Conservation (phyloP, 176 grass and related monocot genomes). For the Oryza rufipogon region DNA sequence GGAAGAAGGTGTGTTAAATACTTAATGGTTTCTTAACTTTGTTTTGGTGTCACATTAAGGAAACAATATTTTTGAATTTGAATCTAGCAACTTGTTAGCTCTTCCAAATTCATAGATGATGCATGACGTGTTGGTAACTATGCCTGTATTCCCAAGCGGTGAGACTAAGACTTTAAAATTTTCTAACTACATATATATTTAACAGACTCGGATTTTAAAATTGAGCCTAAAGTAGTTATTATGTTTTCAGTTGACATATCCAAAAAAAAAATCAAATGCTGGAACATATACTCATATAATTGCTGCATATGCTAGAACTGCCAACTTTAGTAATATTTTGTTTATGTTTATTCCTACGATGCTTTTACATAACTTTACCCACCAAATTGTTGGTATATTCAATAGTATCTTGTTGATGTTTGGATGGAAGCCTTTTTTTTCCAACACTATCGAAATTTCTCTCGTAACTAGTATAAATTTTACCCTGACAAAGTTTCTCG, state of each 20-base stretch:
- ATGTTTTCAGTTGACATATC: background rate
- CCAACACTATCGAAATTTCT: too few relatives aligned
- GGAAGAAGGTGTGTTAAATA: background rate
- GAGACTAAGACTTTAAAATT: background rate
- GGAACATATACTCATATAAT: background rate
- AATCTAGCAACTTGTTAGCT: background rate
- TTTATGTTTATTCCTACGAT: background rate
- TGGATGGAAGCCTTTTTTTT: too few relatives aligned
- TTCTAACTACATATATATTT: background rate
- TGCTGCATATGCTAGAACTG: background rate
- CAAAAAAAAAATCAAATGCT: background rate
- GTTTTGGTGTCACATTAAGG: background rate
- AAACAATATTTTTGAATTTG: background rate
- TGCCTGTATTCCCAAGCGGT: background rate
- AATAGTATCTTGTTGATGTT: too few relatives aligned
- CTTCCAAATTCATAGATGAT: constrained; percentile 11
- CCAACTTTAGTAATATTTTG: background rate
- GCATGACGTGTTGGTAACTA: background rate
- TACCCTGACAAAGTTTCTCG: too few relatives aligned
- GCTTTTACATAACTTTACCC: too few relatives aligned
- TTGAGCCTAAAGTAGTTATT: background rate
- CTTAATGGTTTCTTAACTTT: constrained; percentile 1
- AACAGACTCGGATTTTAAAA: background rate
- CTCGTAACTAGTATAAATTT: too few relatives aligned
- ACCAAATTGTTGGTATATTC: too few relatives aligned